Percentiles rank a stretch among this genome's conserved stretches.
Evolutionary conservation across 2,329 filamentous ascomycete species (phyloP).

Genomic region (Neopestalotiopsis clavispora): DNA sequence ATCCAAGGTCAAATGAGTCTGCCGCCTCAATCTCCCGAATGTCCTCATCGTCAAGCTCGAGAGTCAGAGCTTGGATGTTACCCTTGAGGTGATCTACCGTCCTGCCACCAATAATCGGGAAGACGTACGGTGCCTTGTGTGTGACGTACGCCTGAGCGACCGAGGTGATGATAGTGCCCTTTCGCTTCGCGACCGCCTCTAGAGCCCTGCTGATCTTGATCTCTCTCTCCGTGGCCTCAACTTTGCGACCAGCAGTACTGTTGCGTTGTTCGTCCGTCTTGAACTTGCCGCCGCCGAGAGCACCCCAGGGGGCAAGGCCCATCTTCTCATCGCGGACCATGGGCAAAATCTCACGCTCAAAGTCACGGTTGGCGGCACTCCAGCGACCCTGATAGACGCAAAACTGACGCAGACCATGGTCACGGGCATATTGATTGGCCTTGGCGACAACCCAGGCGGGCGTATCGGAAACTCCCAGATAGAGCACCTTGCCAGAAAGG

Average conservation of each 20-base stretch:
- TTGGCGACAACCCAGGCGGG: conserved; percentile 73
- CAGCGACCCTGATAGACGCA: conserved; percentile 71
- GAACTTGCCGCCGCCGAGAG: conserved; percentile 57
- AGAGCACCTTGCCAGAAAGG: conserved; percentile 65
- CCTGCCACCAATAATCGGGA: conserved; percentile 57
- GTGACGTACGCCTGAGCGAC: conserved; percentile 60
- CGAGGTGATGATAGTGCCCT: conserved; percentile 60
- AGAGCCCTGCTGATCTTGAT: conserved; percentile 59
- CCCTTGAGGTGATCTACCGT: conserved; percentile 56
- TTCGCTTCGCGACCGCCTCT: conserved; percentile 62
- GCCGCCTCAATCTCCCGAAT: conserved; percentile 59
- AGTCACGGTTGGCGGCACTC: conserved; percentile 66
- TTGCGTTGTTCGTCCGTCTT: conserved; percentile 50
- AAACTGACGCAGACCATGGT: conserved; percentile 73
- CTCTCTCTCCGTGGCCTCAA: conserved; percentile 56
- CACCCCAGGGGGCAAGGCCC: conserved; percentile 64
- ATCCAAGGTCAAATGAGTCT: conserved; percentile 59
- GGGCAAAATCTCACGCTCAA: conserved; percentile 72
- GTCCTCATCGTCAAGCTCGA: conserved; percentile 56
- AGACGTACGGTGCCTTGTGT: conserved; percentile 56
- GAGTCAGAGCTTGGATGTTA: conserved; percentile 60
- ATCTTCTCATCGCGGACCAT: conserved; percentile 69
- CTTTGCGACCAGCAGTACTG: conserved; percentile 44
- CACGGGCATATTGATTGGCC: conserved; percentile 71
- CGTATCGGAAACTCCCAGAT: conserved; percentile 70